Evolutionary conservation across 257 asterid species (phyloP).

Genomic region (Handroanthus guayacan): DNA sequence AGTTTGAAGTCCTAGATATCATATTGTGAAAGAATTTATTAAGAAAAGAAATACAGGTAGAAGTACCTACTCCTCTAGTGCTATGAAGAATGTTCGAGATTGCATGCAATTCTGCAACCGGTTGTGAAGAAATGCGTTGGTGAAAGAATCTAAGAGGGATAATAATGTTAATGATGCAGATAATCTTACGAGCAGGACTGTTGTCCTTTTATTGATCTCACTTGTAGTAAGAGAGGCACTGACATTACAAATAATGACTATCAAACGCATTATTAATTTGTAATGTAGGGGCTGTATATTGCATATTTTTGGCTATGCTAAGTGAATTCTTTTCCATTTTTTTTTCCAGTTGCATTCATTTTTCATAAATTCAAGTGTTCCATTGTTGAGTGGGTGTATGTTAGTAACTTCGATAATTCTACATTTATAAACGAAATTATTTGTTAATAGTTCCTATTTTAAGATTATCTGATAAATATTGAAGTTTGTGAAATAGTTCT

Average conservation of each 20-base stretch:
- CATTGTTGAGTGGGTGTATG: too few relatives aligned
- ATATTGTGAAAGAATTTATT: conserved; percentile 86
- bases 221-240: conserved; percentile 99
- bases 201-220: conserved; percentile 85
- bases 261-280: conserved; percentile 79
- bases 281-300: too few relatives aligned
- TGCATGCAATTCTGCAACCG: conserved; percentile 93
- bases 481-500: too few relatives aligned
- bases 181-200: conserved; percentile 87
- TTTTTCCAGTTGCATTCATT: too few relatives aligned
- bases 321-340: too few relatives aligned
- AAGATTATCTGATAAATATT: too few relatives aligned
- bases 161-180: conserved; percentile 81
- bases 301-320: too few relatives aligned
- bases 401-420: too few relatives aligned
- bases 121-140: conserved; percentile 82
- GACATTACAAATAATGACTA: conserved; percentile 97
- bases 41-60: conserved; percentile 90
- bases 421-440: too few relatives aligned
- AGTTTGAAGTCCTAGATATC: conserved; percentile 94
- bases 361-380: too few relatives aligned
- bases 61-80: conserved; percentile 98
- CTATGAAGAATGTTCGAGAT: conserved; percentile 97
- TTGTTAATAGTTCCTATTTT: too few relatives aligned
- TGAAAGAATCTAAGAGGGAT: conserved; percentile 77